phyloP scores from a whole-genome alignment of 257 asterid species.

The Gentiana straminea region DNA sequence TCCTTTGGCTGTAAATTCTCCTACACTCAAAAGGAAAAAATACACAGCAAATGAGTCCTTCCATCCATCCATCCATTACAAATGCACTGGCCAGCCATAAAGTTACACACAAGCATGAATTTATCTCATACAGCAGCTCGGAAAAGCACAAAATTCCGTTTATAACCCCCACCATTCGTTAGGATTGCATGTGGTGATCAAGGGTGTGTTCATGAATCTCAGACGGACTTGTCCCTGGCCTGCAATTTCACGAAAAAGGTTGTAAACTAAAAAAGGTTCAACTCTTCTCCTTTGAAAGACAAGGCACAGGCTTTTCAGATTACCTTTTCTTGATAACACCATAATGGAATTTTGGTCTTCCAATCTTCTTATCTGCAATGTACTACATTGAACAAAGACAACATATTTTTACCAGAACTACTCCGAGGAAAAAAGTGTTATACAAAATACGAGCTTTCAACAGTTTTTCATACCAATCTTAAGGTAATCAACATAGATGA shows the following conservation, averaged over 20 bases:
- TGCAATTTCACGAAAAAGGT: constrained; percentile 15
- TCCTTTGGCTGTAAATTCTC: too few species aligned
- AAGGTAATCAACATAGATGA: constrained; percentile 90
- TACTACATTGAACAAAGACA: constrained; percentile 32
- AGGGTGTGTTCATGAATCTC: constrained; percentile 73
- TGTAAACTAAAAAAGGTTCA: too few species aligned
- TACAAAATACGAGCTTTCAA: background rate
- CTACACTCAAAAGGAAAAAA: too few species aligned
- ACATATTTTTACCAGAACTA: constrained; percentile 1
- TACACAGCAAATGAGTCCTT: too few species aligned
- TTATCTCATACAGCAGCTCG: too few species aligned
- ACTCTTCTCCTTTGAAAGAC: too few species aligned
- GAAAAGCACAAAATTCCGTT: too few species aligned
- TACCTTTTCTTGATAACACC: constrained; percentile 91
- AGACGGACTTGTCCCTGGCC: constrained; percentile 95
- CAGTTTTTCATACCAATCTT: constrained; percentile 44
- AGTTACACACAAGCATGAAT: too few species aligned
- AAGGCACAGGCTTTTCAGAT: background rate
- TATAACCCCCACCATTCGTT: constrained; percentile 3
- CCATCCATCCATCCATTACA: too few species aligned
- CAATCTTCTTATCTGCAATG: constrained; percentile 60
- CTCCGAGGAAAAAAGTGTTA: constrained; percentile 1
- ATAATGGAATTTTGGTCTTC: constrained; percentile 73
- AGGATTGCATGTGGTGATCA: constrained; percentile 55
- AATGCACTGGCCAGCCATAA: too few species aligned